Evolutionary conservation across 495 filamentous ascomycete species (phyloP).

Genomic region (Neurospora sp.): DNA sequence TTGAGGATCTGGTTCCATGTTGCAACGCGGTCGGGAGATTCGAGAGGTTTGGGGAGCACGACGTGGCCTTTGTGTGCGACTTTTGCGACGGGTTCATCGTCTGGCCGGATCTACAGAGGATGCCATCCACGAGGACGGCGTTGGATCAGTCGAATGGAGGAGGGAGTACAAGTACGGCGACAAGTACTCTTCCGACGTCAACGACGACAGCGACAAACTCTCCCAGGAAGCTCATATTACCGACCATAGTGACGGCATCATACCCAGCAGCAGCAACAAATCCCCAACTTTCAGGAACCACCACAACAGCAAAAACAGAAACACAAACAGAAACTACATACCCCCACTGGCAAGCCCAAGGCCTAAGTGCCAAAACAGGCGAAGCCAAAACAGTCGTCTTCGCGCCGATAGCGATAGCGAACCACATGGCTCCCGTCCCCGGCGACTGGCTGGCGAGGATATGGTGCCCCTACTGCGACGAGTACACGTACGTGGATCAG

Average conservation of each 20-base stretch:
- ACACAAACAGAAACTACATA: constrained; percentile 10
- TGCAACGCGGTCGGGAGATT: constrained; percentile 34
- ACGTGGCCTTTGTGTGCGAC: constrained; percentile 40
- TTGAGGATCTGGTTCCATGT: constrained; percentile 25
- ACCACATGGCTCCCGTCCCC: constrained; percentile 32
- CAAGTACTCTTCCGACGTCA: neutral
- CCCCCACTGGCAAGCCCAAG: constrained; percentile 22
- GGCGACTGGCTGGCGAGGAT: constrained; percentile 34
- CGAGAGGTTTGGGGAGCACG: constrained; percentile 28
- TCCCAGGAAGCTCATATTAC: neutral
- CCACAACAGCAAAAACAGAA: neutral
- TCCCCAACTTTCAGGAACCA: neutral
- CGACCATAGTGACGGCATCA: neutral
- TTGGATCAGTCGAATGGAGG: constrained; percentile 1
- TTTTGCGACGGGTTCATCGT: constrained; percentile 40
- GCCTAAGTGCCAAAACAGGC: constrained; percentile 8
- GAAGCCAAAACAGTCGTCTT: constrained; percentile 36
- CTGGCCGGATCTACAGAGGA: constrained; percentile 33
- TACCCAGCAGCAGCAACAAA: neutral
- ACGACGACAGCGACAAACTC: neutral
- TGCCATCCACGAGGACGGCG: constrained; percentile 27
- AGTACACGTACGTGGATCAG: constrained; percentile 35
- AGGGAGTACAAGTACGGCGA: neutral
- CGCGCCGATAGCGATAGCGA: constrained; percentile 38
- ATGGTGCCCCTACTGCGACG: constrained; percentile 38